Percentiles rank a stretch among this genome's conserved stretches.
Evolutionary conservation across 208 protist species (phyloP).

Genomic region (Novymonas esmeraldas): DNA sequence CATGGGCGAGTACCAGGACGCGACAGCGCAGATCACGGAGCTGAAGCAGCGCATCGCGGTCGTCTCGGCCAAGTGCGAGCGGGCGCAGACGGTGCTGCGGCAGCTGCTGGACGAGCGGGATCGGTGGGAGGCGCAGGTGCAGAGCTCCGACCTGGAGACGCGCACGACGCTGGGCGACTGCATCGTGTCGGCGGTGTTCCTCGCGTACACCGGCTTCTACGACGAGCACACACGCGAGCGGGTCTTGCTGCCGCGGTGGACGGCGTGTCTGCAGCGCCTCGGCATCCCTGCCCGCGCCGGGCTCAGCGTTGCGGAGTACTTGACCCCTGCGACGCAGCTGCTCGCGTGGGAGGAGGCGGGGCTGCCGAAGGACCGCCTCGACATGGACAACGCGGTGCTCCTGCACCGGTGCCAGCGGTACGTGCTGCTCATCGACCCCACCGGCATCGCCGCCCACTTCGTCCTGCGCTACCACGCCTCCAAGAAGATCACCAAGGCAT

Average conservation of each 20-base stretch:
- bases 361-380: conserved; percentile 97
- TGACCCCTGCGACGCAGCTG: conserved; percentile 92
- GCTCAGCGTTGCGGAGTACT: conserved; percentile 90
- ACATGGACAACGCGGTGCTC: conserved; percentile 98
- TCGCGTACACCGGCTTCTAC: conserved; percentile 99
- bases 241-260: conserved; percentile 91
- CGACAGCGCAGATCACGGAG: conserved; percentile 92
- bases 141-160: conserved; percentile 87
- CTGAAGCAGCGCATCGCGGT: conserved; percentile 90
- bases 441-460: conserved; percentile 96
- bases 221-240: conserved; percentile 93
- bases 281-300: conserved; percentile 71
- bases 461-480: conserved; percentile 83
- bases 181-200: conserved; percentile 94
- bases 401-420: conserved; percentile 94
- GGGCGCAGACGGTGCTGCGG: conserved; percentile 92
- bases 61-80: conserved; percentile 90
- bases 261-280: conserved; percentile 54
- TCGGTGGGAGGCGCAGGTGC: conserved; percentile 94
- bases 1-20: conserved; percentile 95
- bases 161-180: conserved; percentile 96
- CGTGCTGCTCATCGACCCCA: conserved; percentile 99
- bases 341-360: conserved; percentile 94
- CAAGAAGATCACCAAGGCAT: conserved; percentile 93
- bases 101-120: conserved; percentile 93